Percentiles rank a stretch among this genome's conserved stretches.
Evolutionary conservation across 129 eudicot genomes (phyloP).

Genomic region (Mikania micrantha): DNA sequence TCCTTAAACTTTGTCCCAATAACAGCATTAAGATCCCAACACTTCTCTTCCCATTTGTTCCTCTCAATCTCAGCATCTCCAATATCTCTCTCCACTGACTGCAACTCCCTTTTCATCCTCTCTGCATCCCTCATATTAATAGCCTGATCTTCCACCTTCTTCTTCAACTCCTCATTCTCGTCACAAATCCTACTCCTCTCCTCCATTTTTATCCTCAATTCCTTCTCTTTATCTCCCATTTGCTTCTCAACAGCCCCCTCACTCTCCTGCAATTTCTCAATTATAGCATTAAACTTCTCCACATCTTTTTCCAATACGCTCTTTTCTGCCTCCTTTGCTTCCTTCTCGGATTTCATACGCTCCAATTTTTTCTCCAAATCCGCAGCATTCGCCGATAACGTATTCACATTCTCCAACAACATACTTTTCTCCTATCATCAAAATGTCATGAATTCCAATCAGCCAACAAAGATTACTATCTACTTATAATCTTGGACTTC

Average conservation of each 20-base stretch:
- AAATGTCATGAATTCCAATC: background rate
- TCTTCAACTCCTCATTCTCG: slow-evolving; percentile 79
- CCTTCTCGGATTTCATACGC: slow-evolving; percentile 42
- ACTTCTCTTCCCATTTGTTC: slow-evolving; percentile 81
- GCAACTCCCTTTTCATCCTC: slow-evolving; percentile 86
- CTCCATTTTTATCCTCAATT: slow-evolving; percentile 38
- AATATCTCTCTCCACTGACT: slow-evolving; percentile 68
- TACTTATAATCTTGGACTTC: too few relatives aligned
- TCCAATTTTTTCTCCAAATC: slow-evolving; percentile 51
- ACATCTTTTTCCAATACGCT: slow-evolving; percentile 49
- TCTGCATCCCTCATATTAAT: slow-evolving; percentile 82
- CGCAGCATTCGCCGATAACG: background rate
- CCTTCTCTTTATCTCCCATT: slow-evolving; percentile 66
- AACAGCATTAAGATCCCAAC: slow-evolving; percentile 51
- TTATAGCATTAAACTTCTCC: slow-evolving; percentile 50
- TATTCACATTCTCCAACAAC: slow-evolving; percentile 31
- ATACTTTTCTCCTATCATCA: slow-evolving; percentile 28
- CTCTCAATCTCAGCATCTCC: slow-evolving; percentile 62
- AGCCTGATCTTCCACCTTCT: slow-evolving; percentile 68
- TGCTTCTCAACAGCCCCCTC: slow-evolving; percentile 30
- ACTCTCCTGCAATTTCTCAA: slow-evolving; percentile 36
- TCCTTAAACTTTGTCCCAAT: slow-evolving; percentile 67
- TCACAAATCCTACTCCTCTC: slow-evolving; percentile 47
- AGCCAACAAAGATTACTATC: background rate
- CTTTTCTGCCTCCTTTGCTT: slow-evolving; percentile 51